Evolutionary conservation across 1,139 yeast species (phyloP), one percentile per base, ranked within the genome.

Genomic region (Yueomyces sp.): DNA sequence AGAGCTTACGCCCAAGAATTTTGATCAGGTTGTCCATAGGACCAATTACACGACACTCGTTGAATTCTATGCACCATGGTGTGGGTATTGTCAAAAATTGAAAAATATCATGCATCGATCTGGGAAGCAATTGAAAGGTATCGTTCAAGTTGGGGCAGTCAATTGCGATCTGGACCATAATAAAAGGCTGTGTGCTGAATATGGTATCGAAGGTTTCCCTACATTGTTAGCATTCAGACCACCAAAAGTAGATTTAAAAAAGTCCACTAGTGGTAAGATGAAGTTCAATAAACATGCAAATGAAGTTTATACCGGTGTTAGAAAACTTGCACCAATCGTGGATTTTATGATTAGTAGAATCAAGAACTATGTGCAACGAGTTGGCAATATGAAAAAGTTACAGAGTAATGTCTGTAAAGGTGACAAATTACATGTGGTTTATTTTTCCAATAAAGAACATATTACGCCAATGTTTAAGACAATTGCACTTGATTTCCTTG

Each of bases 61-160:
- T 25, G 89, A 87, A 63, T 91, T 89, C 59, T 91, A 91, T 60
- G 97, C 97, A 3, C 97, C 97, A 36, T 91, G 97, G 97, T 91
- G 97, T 67, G 87, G 89, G 1, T 77, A 81, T 57, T 82, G 93
- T 55, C 70, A 75, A 49, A 71, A 76, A 47, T 60, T 82, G 46
- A 70, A 72, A 48, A 73, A 75, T 2, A 68, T 75, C 1, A 81
- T 69, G 59, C 67, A 69, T 44, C 81, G 78, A 54, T 75, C 81
- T 26, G 95, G 86, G 9, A 75, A 73, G 44, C 63, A 65, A 37
- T 65, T 83, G 9, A 50, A 54, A 28, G 60, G 61, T 2, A 63
- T 76, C 42, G 78, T 78, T 26, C 78, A 81, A 50, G 83, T 87
- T 12, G 96, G 78, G 2, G 84, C 95, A 11, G 89, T 91, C 6